Evolutionary conservation across 768 basidiomycete genomes (phyloP), one percentile per base, ranked within the genome.

Genomic region (Leccinum sublutescens): DNA sequence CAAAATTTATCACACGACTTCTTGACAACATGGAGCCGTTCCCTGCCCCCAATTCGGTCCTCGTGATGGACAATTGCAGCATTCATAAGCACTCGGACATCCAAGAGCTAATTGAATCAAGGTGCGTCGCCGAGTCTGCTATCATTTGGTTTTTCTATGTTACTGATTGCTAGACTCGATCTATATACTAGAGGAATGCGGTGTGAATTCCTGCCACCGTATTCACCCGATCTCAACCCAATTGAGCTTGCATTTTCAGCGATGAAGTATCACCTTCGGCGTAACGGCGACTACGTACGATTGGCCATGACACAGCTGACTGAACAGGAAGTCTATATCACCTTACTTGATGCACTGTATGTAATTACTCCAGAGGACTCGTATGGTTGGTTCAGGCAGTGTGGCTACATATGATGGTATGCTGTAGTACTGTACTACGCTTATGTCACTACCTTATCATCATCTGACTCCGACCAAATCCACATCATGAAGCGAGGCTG

Each of bases 31-130:
- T 80, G 79, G 59, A 76, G 19, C 76, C 74, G 1, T 79, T 61
- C 51, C 78, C 76, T 0, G 59, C 29, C 0, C 63, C 62, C 3
- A 75, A 77, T 11, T 77, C 73, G 7, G 75, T 78, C 1, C 57
- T 79, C 34, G 64, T 79, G 1, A 74, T 79, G 71, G 77, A 78
- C 58, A 78, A 78, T 60, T 71, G 71, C 7, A 29, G 53, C 1
- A 76, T 78, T 19, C 76, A 79, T 58, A 68, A 78, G 36, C 56
- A 61, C 25, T 55, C 60, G 0, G 61, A 61, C 1, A 58, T 79
- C 4, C 53, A 45, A 2, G 69, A 74, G n/a, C 58, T 75, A 53
- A 65, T 76, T 50, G 66, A 75, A 55, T 63, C 60, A 15, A 57
- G 66, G 75, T 77, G 62, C 4, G 12, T 50, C 14, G 4, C 48